Conservation (phyloP, 2,329 filamentous ascomycete genomes). For the Fusarium protoensiforme region DNA sequence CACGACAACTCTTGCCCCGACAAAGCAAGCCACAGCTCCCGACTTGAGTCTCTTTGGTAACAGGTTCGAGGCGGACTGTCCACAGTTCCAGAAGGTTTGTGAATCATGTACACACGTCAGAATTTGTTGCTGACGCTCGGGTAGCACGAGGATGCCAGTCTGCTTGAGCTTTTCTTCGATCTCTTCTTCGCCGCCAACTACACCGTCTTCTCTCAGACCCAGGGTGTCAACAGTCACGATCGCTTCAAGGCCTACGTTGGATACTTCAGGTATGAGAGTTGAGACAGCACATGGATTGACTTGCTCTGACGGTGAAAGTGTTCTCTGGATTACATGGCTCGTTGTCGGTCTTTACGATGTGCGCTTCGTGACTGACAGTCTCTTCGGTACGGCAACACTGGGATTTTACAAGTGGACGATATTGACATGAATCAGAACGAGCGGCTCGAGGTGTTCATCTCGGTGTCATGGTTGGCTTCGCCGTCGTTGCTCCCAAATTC, state of each 20-base stretch:
- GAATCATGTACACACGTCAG: too few species aligned
- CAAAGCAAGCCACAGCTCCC: constrained; percentile 7
- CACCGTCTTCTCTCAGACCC: constrained; percentile 63
- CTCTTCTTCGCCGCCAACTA: constrained; percentile 67
- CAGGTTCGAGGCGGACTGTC: constrained; percentile 35
- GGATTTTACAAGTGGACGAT: rapidly evolving
- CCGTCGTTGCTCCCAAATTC: constrained; percentile 65
- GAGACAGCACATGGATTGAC: neutral
- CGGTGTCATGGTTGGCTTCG: constrained; percentile 73
- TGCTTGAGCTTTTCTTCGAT: constrained; percentile 53
- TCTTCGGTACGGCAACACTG: constrained; percentile 58
- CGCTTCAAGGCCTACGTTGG: constrained; percentile 51
- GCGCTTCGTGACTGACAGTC: constrained; percentile 71
- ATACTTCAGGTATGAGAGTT: constrained; percentile 46
- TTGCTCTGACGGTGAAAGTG: constrained; percentile 42
- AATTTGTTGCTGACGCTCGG: neutral
- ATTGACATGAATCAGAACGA: constrained; percentile 53
- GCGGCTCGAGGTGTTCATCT: constrained; percentile 69
- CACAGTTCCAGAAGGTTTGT: constrained; percentile 42
- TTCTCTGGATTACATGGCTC: constrained; percentile 78
- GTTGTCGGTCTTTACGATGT: constrained; percentile 73
- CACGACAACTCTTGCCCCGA: constrained; percentile 12
- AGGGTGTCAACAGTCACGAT: constrained; percentile 45
- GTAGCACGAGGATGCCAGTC: constrained; percentile 50
- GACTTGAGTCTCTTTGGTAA: constrained; percentile 41